Evolutionary conservation across 192 early-diverging fungal species (phyloP), one percentile per base, ranked within the genome.

Genomic region (Coemansia sp.): DNA sequence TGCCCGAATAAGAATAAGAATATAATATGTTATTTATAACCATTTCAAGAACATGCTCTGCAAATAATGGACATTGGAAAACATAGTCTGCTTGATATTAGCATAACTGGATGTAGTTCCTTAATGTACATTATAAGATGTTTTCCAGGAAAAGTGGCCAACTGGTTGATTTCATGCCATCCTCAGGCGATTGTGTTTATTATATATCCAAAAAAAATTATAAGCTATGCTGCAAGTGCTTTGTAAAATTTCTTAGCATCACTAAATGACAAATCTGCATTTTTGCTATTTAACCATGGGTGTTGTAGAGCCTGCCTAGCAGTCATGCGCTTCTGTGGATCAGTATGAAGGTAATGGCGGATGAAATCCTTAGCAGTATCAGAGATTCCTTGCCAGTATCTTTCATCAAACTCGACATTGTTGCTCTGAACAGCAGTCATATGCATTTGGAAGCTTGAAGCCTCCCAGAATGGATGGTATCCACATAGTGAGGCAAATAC

Each of bases 401-500:
- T 76, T 46, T 87, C 85, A 54, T 89, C 83, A 56, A 91, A 91
- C 62, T 86, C 83, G 52, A 88, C 73, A 22, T 83, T 82, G 64
- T 82, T 83, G 67, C 75, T 72, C 19, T 80, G 84, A 58, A 89
- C 86, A 45, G 84, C 85, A 5, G 62, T 62, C 23, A 86, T 64
- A 22, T 88, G 59, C 9, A 63, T 52, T 32, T 83, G 79, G 54
- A 85, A 85, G 51, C 84, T 80, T 23, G 85, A 76, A 56, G 78
- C 86, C 27, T 61, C 18, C 60, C 81, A 76, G 71, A 87, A 91
- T 19, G 91, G 91, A 22, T 83, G 80, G 76, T 92, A 92, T 22
- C 91, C 91, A 61, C 89, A 92, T 5, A 92, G 77, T 80, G 94
- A 71, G 23, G 91, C 89, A 65, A 91, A 95, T 24, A 93, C 88